Evolutionary conservation across 345 rosid genomes (phyloP), one percentile per base, ranked within the genome.

Genomic region (Odontarrhena argentea): DNA sequence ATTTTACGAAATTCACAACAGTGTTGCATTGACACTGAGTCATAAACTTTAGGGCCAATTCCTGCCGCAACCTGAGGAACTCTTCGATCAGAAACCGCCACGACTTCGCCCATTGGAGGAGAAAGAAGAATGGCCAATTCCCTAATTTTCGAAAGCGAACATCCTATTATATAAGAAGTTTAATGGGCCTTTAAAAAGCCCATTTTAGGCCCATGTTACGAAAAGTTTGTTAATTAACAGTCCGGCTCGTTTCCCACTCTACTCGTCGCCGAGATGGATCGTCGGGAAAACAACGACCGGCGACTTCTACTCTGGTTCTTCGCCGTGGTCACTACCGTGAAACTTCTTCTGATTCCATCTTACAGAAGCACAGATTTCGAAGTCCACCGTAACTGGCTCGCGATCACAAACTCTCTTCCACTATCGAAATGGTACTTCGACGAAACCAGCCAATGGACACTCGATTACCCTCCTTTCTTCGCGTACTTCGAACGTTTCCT

Each of bases 311-410:
- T 85, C 18, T 87, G 95, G 97, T 83, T 80, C 81, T 79, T 81
- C 60, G 86, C 84, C 65, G 55, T 67, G 2, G 83, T 83, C 5
- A 75, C 87, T 12, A 65, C 84, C 72, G 40, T 91, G 40, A 94
- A 94, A 77, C 80, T 94, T 55, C 78, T 91, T 9, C 81, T 94
- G 36, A 78, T 87, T 14, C 96, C 97, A 10, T 79, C 99, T 1
- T 88, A 88, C 67, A 83, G 80, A 69, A 88, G 92, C 71, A 91
- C 99, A 0, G 97, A 94, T 72, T 87, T 94, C 66, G 97, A 94
- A 60, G 99, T 91, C 45, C 99, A 94, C 74, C 90, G 97, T 52
- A 85, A 94, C 71, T 94, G 99, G 99, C 84, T 94, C 2, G 95
- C 97, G 41, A 60, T 94, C 55, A 87, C 99, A 18, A 82, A 76